phyloP scores from a whole-genome alignment of 495 filamentous ascomycete species.

The Mycothermus thermophilus region DNA sequence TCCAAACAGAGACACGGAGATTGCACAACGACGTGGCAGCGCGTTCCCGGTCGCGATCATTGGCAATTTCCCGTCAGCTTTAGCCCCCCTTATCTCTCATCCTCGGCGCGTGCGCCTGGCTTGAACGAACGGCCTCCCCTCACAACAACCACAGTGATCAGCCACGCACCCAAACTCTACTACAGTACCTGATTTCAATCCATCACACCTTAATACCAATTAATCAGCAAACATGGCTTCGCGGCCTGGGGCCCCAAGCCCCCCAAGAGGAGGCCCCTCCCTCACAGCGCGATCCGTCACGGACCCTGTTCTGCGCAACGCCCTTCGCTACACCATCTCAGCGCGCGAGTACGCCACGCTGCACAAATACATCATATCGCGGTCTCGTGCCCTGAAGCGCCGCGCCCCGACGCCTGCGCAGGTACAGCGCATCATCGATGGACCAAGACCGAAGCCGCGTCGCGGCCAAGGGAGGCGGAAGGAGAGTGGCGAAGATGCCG shows the following conservation, averaged over 20 bases:
- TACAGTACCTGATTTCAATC: not conserved
- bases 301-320: slow-evolving; percentile 58
- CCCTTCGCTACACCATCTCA: slow-evolving; percentile 69
- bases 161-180: too few species aligned
- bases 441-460: slow-evolving; percentile 4
- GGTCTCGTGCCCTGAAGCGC: slow-evolving; percentile 44
- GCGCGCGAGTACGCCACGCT: slow-evolving; percentile 72
- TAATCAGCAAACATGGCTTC: slow-evolving; percentile 16
- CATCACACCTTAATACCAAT: not conserved
- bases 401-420: slow-evolving; percentile 42
- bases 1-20: too few species aligned
- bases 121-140: too few species aligned
- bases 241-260: slow-evolving; percentile 10
- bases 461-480: slow-evolving; percentile 8
- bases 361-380: slow-evolving; percentile 62
- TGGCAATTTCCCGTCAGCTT: too few species aligned
- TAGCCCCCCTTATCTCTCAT: too few species aligned
- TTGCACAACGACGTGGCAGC: too few species aligned
- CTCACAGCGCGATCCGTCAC: slow-evolving; percentile 27
- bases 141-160: too few species aligned
- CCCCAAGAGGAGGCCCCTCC: slow-evolving; percentile 10
- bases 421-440: slow-evolving; percentile 36
- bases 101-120: too few species aligned
- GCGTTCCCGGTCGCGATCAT: too few species aligned
- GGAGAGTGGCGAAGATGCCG: slow-evolving; percentile 9